Evolutionary conservation across 2,329 filamentous ascomycete genomes (phyloP).

Genomic region (Nakataea oryzae): DNA sequence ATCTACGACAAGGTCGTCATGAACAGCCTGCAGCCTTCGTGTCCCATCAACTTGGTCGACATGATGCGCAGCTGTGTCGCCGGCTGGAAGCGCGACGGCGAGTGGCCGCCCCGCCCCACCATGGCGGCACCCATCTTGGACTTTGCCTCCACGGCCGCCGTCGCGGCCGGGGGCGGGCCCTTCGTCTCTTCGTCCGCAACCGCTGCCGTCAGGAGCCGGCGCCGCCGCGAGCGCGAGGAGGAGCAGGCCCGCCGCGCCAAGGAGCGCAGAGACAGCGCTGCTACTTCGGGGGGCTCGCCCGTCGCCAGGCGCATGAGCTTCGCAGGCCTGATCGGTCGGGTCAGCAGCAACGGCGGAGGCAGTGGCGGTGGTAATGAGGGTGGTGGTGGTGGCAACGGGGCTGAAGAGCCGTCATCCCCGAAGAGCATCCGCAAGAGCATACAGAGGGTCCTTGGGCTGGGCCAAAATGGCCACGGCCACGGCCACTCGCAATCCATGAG

Average conservation of each 20-base stretch:
- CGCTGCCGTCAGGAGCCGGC: not conserved
- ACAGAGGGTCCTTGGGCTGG: slow-evolving; percentile 22
- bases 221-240: slow-evolving; percentile 4
- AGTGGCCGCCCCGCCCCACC: slow-evolving; percentile 66
- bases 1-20: slow-evolving; percentile 87
- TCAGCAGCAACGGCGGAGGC: not conserved
- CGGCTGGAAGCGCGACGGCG: slow-evolving; percentile 87
- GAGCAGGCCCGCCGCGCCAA: not conserved
- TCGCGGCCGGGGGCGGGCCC: not conserved
- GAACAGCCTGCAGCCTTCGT: slow-evolving; percentile 68
- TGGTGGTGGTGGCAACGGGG: not conserved
- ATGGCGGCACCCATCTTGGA: not conserved
- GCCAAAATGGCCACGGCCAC: slow-evolving; percentile 18
- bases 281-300: not conserved
- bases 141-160: not conserved
- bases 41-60: slow-evolving; percentile 79
- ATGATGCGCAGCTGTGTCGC: slow-evolving; percentile 72
- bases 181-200: not conserved
- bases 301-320: slow-evolving; percentile 9
- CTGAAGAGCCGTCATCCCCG: not conserved
- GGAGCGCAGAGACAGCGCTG: slow-evolving; percentile 3
- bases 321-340: not conserved
- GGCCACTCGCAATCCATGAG: slow-evolving; percentile 6
- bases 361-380: slow-evolving; percentile 3
- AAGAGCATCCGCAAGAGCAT: slow-evolving; percentile 22